These are phyloP conservation scores for Massarina eburnea DNA, from an alignment of 2,329 filamentous ascomycete species.

Conservation along the genomic window DNA sequence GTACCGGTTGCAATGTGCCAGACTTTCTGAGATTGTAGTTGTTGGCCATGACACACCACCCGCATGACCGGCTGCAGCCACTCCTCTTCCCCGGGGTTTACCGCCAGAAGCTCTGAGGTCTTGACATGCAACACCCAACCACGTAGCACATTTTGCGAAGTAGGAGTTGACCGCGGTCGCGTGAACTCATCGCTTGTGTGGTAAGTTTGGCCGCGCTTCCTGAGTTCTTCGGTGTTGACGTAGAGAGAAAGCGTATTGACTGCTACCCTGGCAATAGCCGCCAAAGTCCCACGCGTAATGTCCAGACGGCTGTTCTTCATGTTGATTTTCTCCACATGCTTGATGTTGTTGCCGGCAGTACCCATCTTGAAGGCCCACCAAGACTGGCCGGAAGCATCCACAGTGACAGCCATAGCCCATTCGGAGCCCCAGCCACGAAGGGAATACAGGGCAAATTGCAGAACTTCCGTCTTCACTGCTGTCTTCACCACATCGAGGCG, in stretches of 20 bases:
- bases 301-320: slow-evolving; percentile 23
- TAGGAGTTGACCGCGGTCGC: slow-evolving; percentile 6
- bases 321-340: slow-evolving; percentile 30
- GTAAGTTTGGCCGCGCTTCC: slow-evolving; percentile 23
- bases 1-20: slow-evolving; percentile 45
- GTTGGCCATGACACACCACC: slow-evolving; percentile 37
- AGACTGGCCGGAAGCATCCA: slow-evolving; percentile 37
- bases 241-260: slow-evolving; percentile 37
- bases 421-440: slow-evolving; percentile 69
- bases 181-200: slow-evolving; percentile 22
- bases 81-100: slow-evolving; percentile 20
- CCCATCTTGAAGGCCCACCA: slow-evolving; percentile 43
- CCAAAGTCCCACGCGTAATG: slow-evolving; percentile 30
- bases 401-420: slow-evolving; percentile 69
- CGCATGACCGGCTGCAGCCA: slow-evolving; percentile 34
- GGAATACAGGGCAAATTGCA: slow-evolving; percentile 69
- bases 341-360: slow-evolving; percentile 22
- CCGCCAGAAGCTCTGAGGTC: slow-evolving; percentile 28
- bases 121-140: slow-evolving; percentile 34
- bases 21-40: slow-evolving; percentile 30
- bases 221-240: slow-evolving; percentile 28
- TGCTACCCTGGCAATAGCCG: slow-evolving; percentile 43
- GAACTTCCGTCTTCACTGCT: slow-evolving; percentile 61
- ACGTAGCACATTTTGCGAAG: slow-evolving; percentile 13
- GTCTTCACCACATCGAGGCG: slow-evolving; percentile 59